Conservation (phyloP, 768 basidiomycete species). For the Brasilioporus rufonigricans region DNA sequence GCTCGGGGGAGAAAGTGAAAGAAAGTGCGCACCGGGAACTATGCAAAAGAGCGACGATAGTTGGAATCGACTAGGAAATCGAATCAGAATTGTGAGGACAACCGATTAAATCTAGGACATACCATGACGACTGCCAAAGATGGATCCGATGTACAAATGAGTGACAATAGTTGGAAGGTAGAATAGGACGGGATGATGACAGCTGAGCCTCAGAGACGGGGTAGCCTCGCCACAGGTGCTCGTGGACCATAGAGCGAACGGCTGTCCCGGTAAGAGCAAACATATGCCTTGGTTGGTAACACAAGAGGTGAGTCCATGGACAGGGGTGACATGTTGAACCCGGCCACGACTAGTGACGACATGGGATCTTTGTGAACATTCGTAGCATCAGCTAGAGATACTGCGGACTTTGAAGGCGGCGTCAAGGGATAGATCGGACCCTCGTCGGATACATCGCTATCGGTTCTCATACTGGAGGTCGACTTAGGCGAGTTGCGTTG, state of each 20-base stretch:
- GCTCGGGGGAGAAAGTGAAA: no score
- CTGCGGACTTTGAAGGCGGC: neutral
- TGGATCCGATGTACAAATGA: no score
- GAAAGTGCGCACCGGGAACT: neutral
- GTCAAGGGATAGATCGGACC: constrained; percentile 6
- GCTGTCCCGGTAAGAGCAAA: constrained; percentile 1
- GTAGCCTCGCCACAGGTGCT: neutral
- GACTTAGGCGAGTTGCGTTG: constrained; percentile 1
- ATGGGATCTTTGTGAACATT: neutral
- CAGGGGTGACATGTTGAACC: neutral
- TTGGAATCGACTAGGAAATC: constrained; percentile 5
- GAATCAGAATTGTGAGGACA: neutral
- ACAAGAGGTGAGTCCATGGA: neutral
- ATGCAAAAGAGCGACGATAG: constrained; percentile 15
- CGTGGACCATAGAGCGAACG: neutral
- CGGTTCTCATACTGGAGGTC: neutral
- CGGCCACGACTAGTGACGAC: neutral
- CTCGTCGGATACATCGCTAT: constrained; percentile 1
- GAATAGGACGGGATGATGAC: neutral
- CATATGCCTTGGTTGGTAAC: neutral
- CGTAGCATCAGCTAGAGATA: neutral
- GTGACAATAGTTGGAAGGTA: no score
- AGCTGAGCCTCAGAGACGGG: neutral
- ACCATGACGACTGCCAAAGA: constrained; percentile 6
- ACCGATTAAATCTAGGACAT: neutral